A percentile compares a stretch with the other conserved stretches of the same genome.
Evolutionary conservation across 2,329 filamentous ascomycete genomes (phyloP).

Genomic region (Chaetoscypha palmicola): DNA sequence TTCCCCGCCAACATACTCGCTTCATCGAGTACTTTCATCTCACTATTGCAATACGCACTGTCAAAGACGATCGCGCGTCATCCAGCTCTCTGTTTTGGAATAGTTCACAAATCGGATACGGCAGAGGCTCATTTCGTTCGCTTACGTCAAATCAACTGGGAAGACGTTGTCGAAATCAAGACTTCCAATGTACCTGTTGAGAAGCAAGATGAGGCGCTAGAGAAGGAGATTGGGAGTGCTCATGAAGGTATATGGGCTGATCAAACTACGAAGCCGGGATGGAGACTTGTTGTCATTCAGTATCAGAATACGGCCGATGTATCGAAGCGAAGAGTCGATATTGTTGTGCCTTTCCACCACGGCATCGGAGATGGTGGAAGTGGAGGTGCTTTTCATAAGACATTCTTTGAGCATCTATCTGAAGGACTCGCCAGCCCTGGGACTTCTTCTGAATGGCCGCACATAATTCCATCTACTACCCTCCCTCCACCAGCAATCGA

Average conservation of each 20-base stretch:
- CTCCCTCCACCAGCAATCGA: conserved; percentile 9
- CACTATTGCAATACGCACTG: conserved; percentile 12
- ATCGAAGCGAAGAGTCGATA: conserved; percentile 9
- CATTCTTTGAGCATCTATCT: conserved; percentile 13
- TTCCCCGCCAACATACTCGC: neutral
- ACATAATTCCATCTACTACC: conserved; percentile 2
- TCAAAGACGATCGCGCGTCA: conserved; percentile 13
- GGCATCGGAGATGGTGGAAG: conserved; percentile 20
- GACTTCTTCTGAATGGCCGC: conserved; percentile 10
- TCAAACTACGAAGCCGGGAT: conserved; percentile 15
- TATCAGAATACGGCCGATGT: conserved; percentile 4
- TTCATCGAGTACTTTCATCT: neutral
- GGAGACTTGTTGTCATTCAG: conserved; percentile 18
- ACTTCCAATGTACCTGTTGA: neutral
- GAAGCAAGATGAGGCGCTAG: conserved; percentile 12
- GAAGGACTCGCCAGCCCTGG: neutral
- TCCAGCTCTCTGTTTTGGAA: conserved; percentile 16
- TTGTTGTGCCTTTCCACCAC: conserved; percentile 4
- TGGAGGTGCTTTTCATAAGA: conserved; percentile 17
- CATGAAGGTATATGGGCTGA: conserved; percentile 17
- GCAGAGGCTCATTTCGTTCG: conserved; percentile 16
- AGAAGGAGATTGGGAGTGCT: conserved; percentile 10
- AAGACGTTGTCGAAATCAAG: conserved; percentile 16
- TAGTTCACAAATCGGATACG: conserved; percentile 8
- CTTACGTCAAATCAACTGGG: conserved; percentile 11